Percentiles rank a stretch among this genome's conserved stretches.
These are phyloP conservation scores for Cucumis cinereus DNA, from an alignment of 306 rosid species.

Conservation along the genomic window DNA sequence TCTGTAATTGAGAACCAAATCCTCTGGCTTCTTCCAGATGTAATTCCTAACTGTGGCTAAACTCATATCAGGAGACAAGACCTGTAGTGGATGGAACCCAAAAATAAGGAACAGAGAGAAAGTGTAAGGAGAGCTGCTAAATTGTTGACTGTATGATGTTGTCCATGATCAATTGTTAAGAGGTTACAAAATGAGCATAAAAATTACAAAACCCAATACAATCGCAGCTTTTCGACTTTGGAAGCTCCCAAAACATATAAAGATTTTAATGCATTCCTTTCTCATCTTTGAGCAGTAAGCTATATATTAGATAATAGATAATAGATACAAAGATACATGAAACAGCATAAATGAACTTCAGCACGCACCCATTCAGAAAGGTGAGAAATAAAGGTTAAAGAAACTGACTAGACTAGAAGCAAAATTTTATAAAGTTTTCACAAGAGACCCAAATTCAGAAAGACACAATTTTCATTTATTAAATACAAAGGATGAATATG, in stretches of 20 bases:
- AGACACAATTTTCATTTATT: background rate
- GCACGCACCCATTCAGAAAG: background rate
- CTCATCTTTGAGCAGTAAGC: background rate
- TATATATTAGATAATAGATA: background rate
- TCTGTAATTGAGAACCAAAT: constrained; percentile 78
- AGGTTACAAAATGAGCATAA: background rate
- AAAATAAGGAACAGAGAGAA: background rate
- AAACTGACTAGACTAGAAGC: background rate
- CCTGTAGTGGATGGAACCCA: constrained; percentile 29
- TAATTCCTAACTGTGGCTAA: constrained; percentile 91
- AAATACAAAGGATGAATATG: background rate
- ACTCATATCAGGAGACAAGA: constrained; percentile 78
- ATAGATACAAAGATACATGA: background rate
- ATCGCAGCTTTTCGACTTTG: background rate
- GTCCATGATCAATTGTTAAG: background rate
- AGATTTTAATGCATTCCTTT: background rate
- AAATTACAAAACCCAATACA: background rate
- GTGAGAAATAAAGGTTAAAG: background rate
- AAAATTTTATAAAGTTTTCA: background rate
- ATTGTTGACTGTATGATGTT: background rate
- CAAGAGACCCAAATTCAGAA: background rate
- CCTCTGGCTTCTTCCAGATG: constrained; percentile 93
- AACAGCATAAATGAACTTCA: background rate
- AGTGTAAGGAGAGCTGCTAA: constrained; percentile 7
- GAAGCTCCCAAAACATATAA: background rate